Conservation (phyloP, 768 basidiomycete species). For the Aureoboletus auriporus region DNA sequence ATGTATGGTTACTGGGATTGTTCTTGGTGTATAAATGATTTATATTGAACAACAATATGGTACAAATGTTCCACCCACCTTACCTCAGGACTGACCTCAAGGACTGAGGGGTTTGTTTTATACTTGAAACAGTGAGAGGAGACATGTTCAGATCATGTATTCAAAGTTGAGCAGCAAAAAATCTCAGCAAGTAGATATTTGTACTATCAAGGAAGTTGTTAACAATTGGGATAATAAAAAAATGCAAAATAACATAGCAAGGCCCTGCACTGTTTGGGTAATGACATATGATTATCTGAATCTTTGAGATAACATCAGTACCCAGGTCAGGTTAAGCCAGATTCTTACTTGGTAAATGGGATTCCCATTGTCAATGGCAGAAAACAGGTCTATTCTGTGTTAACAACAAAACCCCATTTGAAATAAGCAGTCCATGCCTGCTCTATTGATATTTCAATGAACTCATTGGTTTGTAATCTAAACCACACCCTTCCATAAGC, state of each 20-base stretch:
- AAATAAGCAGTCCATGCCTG: conserved; percentile 61
- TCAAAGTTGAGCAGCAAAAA: conserved; percentile 77
- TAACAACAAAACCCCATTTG: conserved; percentile 61
- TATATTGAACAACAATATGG: too few relatives aligned
- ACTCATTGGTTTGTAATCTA: conserved; percentile 74
- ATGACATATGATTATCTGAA: conserved; percentile 80
- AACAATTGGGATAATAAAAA: conserved; percentile 35
- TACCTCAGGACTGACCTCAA: too few relatives aligned
- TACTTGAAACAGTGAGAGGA: conserved; percentile 38
- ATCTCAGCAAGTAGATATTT: conserved; percentile 58
- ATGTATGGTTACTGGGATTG: too few relatives aligned
- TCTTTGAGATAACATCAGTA: conserved; percentile 70
- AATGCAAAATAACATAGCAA: conserved; percentile 63
- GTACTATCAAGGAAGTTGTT: conserved; percentile 60
- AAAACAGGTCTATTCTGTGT: conserved; percentile 74
- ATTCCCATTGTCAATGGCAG: conserved; percentile 74
- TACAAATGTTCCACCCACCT: too few relatives aligned
- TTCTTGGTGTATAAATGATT: too few relatives aligned
- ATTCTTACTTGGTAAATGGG: conserved; percentile 57
- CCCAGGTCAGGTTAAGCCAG: conserved; percentile 32
- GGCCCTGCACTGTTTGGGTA: conserved; percentile 82
- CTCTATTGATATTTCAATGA: conserved; percentile 81
- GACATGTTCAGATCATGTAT: conserved; percentile 46
- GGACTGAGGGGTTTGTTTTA: too few relatives aligned
- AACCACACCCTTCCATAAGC: conserved; percentile 86